These are phyloP conservation scores for Apiotrichum akiyoshidainum DNA, from an alignment of 1,284 basidiomycete genomes.

Conservation along the genomic window DNA sequence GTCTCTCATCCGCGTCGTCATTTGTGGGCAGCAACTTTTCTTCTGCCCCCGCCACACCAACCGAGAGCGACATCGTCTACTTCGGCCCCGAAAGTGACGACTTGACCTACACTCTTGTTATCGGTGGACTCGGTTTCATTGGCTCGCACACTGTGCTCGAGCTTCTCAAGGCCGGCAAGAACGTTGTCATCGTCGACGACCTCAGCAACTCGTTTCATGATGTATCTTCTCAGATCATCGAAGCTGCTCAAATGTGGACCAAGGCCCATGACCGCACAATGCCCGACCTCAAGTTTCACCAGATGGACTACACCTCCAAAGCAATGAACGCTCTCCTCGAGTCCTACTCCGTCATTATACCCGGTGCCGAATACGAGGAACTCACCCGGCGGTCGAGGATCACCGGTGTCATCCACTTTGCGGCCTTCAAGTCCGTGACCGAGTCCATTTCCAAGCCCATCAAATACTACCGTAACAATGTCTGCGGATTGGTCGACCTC, in stretches of 20 bases:
- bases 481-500: slow-evolving; percentile 12
- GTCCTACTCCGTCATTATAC: background rate
- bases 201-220: slow-evolving; percentile 6
- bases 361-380: too few species aligned
- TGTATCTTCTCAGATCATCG: slow-evolving; percentile 4
- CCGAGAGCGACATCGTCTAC: background rate
- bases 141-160: slow-evolving; percentile 13
- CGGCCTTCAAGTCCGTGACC: slow-evolving; percentile 10
- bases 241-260: slow-evolving; percentile 3
- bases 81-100: background rate
- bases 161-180: slow-evolving; percentile 15
- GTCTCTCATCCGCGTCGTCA: background rate
- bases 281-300: slow-evolving; percentile 6
- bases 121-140: slow-evolving; percentile 12
- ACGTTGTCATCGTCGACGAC: slow-evolving; percentile 14
- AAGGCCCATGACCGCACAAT: background rate
- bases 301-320: slow-evolving; percentile 8
- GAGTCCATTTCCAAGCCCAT: slow-evolving; percentile 9
- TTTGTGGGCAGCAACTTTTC: background rate
- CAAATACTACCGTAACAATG: slow-evolving; percentile 16
- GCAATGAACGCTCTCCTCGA: slow-evolving; percentile 8
- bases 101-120: slow-evolving; percentile 6
- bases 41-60: slow-evolving; percentile 4
- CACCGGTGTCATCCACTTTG: slow-evolving; percentile 14
- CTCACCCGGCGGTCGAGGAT: slow-evolving; percentile 1